A percentile compares a stretch with the other conserved stretches of the same genome.
Evolutionary conservation across 331 rosid species (phyloP).

Genomic region (Telfairia occidentalis): DNA sequence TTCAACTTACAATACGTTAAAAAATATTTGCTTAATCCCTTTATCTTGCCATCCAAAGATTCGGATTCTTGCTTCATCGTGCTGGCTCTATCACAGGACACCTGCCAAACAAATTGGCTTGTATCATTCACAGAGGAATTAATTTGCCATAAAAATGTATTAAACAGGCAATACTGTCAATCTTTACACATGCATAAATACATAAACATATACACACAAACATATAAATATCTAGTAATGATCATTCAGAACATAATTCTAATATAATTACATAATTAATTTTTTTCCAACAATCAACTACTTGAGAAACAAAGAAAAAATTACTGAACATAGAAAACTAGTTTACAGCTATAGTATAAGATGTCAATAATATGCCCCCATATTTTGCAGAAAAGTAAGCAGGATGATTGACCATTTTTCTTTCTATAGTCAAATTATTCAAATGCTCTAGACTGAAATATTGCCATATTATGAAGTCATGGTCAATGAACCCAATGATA

Average conservation of each 20-base stretch:
- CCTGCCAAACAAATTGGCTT: slow-evolving; percentile 26
- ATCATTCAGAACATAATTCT: neutral
- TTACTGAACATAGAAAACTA: neutral
- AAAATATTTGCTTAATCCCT: slow-evolving; percentile 37
- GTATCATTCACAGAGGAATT: neutral
- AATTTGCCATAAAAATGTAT: neutral
- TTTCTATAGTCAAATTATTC: neutral
- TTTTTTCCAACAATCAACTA: neutral
- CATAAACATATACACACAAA: neutral
- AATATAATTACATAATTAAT: neutral
- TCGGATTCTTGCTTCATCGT: slow-evolving; percentile 27
- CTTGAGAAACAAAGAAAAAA: neutral
- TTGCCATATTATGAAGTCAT: neutral
- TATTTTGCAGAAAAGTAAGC: neutral
- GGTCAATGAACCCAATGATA: neutral
- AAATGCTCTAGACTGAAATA: neutral
- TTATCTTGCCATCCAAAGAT: slow-evolving; percentile 35
- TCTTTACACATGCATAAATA: too few species aligned
- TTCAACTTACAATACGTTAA: slow-evolving; percentile 37
- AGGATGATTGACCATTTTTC: neutral
- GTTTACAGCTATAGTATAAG: neutral
- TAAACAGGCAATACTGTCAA: neutral
- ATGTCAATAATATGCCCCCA: neutral
- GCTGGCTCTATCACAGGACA: slow-evolving; percentile 23
- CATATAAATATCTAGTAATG: neutral